phyloP scores from a whole-genome alignment of 129 eudicot genomes.

The Deinandra increscens region DNA sequence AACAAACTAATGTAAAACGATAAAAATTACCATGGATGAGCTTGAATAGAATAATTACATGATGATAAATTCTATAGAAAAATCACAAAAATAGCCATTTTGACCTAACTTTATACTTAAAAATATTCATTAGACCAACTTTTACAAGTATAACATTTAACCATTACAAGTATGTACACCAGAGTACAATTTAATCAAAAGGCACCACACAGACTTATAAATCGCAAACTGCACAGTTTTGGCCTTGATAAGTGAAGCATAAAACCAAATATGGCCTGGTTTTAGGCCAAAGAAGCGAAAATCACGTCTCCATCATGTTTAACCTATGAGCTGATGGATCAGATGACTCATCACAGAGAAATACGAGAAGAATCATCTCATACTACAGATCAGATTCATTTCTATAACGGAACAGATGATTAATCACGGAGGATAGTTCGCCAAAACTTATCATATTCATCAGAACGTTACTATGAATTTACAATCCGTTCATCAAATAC shows the following conservation, averaged over 20 bases:
- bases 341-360: slow-evolving; percentile 10
- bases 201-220: not conserved
- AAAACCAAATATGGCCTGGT: not conserved
- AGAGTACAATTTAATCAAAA: not conserved
- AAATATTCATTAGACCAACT: no score
- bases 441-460: slow-evolving; percentile 4
- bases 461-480: not conserved
- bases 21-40: not conserved
- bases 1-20: not conserved
- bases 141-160: not conserved
- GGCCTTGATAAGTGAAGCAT: not conserved
- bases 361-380: slow-evolving; percentile 12
- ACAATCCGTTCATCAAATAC: not conserved
- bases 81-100: not conserved
- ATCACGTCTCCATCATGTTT: not conserved
- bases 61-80: not conserved
- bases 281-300: not conserved
- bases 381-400: not conserved
- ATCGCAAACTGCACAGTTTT: not conserved
- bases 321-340: not conserved
- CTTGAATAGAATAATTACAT: slow-evolving; percentile 1
- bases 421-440: slow-evolving; percentile 4
- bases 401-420: not conserved
- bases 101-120: no score
- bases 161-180: not conserved